Base-by-base conservation (phyloP, 768 basidiomycete genomes). In the Termitomyces sp. region DNA sequence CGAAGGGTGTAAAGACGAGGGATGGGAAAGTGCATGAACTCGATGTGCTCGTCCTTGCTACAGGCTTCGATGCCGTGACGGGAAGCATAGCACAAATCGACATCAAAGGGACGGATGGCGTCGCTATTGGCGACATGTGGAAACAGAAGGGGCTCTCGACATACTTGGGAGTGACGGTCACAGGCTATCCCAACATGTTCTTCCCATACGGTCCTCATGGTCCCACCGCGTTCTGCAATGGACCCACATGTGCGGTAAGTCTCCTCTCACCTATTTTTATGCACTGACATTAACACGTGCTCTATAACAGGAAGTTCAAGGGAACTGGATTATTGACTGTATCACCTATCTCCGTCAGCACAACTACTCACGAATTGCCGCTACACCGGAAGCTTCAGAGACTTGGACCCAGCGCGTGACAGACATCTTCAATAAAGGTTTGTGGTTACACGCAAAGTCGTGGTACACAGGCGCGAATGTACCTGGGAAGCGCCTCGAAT, bases 381-480 rank as follows among this genome's bases (percentile, higher is more conserved):
- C 66, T 0, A 56, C 46, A 9, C 32, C 26, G 38, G 66, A 58
- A 36, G 64, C 63, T 1, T 64, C 64, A 44, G 47, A 61, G 10
- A 51, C 46, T 3, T 66, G 60, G 56, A 57, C 59, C 4, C 30
- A 56, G 41, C 55, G 60, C 20, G 62, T 68, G 26, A 54, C 59
- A 5, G 59, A 62, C 32, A 56, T 57, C 9, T 64, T 55, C 36
- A 50, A 55, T 13, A 32, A 51, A 5, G 58, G 50, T 12, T 50
- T 67, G 1, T 68, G 61, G 59, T 26, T 26, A 14, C 61, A 61
- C 8, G 66, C 65, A 5, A 65, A 68, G 36, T 69, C 68, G 8
- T 70, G 69, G 69, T 70, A 69, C 51, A 67, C 47, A 5, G 69
- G 69, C 5, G 61, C 68, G 13, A 70, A 70, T 40, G 63, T 70